Base-by-base conservation (phyloP, 1,139 yeast species). In the Sugiyamaella pinicola region DNA sequence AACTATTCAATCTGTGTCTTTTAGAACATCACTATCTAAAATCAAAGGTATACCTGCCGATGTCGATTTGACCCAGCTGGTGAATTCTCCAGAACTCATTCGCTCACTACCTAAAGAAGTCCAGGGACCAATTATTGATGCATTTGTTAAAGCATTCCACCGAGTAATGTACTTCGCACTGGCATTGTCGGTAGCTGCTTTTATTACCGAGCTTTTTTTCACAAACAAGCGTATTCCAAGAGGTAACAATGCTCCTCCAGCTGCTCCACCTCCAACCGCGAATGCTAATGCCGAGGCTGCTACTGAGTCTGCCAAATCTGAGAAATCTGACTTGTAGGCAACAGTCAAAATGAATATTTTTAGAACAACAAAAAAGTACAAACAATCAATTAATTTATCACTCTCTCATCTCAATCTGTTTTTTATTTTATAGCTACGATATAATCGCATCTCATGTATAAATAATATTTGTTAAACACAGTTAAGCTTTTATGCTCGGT, bases 1-100 rank as follows among this genome's bases (percentile, higher is more conserved):
- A 61, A 67, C 80, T 17, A 71, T 82, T 28, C 77, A 76, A 59
- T 65, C 69, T n/a, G 64, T 70, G 3, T 64, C 69, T 2, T 58
- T 68, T n/a, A 61, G 47, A 7, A 28, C 52, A 6, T 37, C 45
- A 17, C 38, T 53, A 3, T 10, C 34, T n/a, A 38, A 46, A 28
- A 41, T 54, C 33, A 29, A 29, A 10, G 49, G 43, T 2, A 28
- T 59, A 8, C 62, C 63, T 6, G n/a, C 46, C 9, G 40, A 41
- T 9, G 29, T 44, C 7, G 56, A 58, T 22, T 34, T 57, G 4
- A 37, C 38, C 13, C 43, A 42, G 13, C 48, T 58, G 21, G 54
- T 61, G 42, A 60, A 60, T 47, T 51, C 57, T 12, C 66, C 65
- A 2, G 59, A 56, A n/a, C 44, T 55, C 6, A 59, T 62, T 38